Evolutionary conservation across 2,329 filamentous ascomycete genomes (phyloP), one percentile per base, ranked within the genome.

Genomic region (Bisporella sp.): DNA sequence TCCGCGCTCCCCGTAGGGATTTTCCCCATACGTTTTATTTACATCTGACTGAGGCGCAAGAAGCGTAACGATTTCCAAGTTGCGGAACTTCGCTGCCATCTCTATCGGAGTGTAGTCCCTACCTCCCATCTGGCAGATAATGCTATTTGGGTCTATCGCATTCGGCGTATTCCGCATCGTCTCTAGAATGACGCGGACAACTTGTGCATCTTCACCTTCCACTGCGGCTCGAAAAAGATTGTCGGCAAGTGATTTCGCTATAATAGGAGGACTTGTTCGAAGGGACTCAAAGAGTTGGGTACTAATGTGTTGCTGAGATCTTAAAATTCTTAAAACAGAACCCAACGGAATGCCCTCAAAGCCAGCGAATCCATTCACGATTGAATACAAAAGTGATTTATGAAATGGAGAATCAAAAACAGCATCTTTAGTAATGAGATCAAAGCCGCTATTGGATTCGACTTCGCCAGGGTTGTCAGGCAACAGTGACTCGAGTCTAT

Each of bases 191-290:
- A 45, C 4, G 4, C 29, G 4, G 4, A 45, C 43, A 3, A 5
- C 43, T 33, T 45, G 4, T 30, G 29, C 43, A 31, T 45, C 43
- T 13, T 5, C 29, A 45, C 21, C 43, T 45, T 45, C 43, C 21
- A 45, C 43, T n/a, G 43, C 43, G 29, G 43, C 43, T 45, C 43
- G 43, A 32, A 45, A 45, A 45, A 45, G 43, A 30, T 45, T 45
- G 43, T 45, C 43, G 29, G 43, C 43, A 45, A 45, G 43, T 30
- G 43, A 29, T 33, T 45, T 45, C 32, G 43, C 43, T 30, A 45
- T 12, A 30, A 11, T 45, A 5, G 43, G 43, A 45, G 43, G 43
- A 30, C 43, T 30, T 5, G 43, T 30, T 5, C 43, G 43, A 30
- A 45, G 43, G 21, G 9, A 31, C 3, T 45, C 43, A 29, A 45